Percentiles rank a stretch among this genome's conserved stretches.
Conservation (phyloP, 345 rosid species). For the Eucalyptus tenuipes region DNA sequence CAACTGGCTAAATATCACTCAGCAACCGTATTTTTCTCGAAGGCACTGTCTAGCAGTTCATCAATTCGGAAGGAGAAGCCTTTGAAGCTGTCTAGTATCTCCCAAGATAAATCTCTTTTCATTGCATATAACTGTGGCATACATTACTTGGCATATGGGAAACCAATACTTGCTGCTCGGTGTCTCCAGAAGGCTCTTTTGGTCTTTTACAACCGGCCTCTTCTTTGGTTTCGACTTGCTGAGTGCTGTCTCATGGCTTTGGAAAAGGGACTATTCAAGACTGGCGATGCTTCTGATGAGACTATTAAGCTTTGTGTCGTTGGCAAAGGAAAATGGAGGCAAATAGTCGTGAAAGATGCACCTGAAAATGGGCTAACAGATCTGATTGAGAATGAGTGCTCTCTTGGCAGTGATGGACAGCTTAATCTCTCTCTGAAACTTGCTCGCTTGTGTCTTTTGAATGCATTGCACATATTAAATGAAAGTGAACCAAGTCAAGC, state of each 20-base stretch:
- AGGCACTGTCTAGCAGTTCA: conserved; percentile 58
- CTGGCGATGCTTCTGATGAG: conserved; percentile 20
- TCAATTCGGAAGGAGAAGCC: conserved; percentile 71
- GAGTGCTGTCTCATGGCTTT: conserved; percentile 91
- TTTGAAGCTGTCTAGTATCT: conserved; percentile 46
- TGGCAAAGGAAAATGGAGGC: conserved; percentile 95
- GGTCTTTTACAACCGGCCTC: conserved; percentile 52
- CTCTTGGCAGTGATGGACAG: conserved; percentile 27
- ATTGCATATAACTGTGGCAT: conserved; percentile 81
- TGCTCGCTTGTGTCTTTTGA: conserved; percentile 73
- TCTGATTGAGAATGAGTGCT: conserved; percentile 13
- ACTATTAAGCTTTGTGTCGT: conserved; percentile 47
- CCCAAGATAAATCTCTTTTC: conserved; percentile 78
- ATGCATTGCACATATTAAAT: conserved; percentile 66
- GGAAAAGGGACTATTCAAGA: conserved; percentile 56
- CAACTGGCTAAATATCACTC: conserved; percentile 61
- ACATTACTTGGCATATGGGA: conserved; percentile 75
- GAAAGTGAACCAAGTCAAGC: conserved; percentile 21
- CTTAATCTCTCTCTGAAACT: conserved; percentile 62
- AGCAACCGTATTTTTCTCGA: conserved; percentile 59
- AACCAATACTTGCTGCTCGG: conserved; percentile 78
- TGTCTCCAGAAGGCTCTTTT: conserved; percentile 78
- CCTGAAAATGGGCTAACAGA: conserved; percentile 23
- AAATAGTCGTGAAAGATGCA: conserved; percentile 48
- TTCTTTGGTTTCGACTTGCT: conserved; percentile 91